Conservation (phyloP, 345 rosid species). For the Kandelia obovata region DNA sequence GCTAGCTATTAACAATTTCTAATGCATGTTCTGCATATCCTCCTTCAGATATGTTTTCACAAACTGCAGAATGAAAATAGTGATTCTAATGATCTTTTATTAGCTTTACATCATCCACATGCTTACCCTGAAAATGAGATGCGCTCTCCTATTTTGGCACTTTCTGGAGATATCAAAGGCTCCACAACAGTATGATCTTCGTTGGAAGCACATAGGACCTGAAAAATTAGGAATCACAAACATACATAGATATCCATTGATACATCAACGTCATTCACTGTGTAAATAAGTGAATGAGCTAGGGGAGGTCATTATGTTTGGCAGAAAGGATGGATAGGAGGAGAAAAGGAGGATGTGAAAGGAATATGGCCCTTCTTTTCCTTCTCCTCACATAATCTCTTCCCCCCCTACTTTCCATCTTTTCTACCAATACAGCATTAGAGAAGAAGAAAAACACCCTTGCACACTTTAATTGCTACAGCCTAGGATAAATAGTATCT, state of each 20-base stretch:
- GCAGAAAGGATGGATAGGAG: too few species aligned
- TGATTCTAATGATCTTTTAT: background rate
- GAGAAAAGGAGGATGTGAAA: too few species aligned
- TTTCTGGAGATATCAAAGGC: constrained; percentile 84
- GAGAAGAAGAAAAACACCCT: background rate
- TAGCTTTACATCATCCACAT: constrained; percentile 2
- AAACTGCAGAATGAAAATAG: background rate
- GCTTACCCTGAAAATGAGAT: constrained; percentile 74
- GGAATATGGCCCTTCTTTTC: too few species aligned
- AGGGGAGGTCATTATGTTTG: background rate
- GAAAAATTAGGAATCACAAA: constrained; percentile 22
- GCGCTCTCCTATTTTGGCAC: constrained; percentile 69
- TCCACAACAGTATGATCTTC: constrained; percentile 78
- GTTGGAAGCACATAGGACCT: constrained; percentile 91
- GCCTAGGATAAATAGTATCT: background rate
- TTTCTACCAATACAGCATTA: too few species aligned
- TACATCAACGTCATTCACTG: constrained; percentile 2
- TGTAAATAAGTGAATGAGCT: background rate
- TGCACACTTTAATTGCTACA: background rate
- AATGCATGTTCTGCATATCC: background rate
- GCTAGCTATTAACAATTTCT: background rate
- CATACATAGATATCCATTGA: background rate
- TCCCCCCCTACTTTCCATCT: too few species aligned
- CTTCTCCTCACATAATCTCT: too few species aligned
- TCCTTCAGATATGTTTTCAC: background rate